Base-by-base conservation (phyloP, 2,329 filamentous ascomycete genomes). In the Aureobasidium namibiae region DNA sequence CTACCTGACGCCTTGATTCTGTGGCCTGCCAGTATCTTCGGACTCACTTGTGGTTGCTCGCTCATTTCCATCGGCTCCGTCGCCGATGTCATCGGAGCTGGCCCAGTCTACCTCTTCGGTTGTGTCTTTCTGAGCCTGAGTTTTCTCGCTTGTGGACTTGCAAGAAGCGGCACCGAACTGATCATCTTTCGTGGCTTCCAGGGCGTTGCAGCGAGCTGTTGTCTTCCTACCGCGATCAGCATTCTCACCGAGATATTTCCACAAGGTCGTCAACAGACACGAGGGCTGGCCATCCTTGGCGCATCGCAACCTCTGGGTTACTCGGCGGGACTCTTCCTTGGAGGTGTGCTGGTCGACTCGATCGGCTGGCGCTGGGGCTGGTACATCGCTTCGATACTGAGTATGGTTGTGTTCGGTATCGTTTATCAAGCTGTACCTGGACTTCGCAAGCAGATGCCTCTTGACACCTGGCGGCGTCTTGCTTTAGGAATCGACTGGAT, bases 301-400 rank as follows among this genome's bases (percentile, higher is more conserved):
- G 72, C 74, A 8, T 75, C 75, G 1, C 77, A 80, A 60, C 78
- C 78, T 0, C 62, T 82, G 14, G 80, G 80, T 0, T 82, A 80
- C 60, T 75, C 72, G 0, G 59, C 81, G 1, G 80, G 80, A 0
- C 69, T 83, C 2, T 72, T 78, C 0, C 68, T 83, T 4, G 77
- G 78, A 29, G 79, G 79, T 58, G 60, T 81, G 1, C 73, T 82
- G 41, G 69, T 74, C 1, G 72, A 78, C 41, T 73, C 70, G 0
- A 73, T 79, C 52, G 78, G 78, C 2, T 83, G 80, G 80, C 67
- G 80, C 42, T 76, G 70, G 61, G 79, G 76, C 1, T 83, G 76
- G 63, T 77, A 80, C 62, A 69, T 79, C 5, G 68, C 72, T 29
- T 76, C 76, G 0, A 75, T 74, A 9, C 61, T 78, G 23, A 78